A percentile compares a stretch with the other conserved stretches of the same genome.
Evolutionary conservation across 768 basidiomycete genomes (phyloP).

Genomic region (Trametes cubensis): DNA sequence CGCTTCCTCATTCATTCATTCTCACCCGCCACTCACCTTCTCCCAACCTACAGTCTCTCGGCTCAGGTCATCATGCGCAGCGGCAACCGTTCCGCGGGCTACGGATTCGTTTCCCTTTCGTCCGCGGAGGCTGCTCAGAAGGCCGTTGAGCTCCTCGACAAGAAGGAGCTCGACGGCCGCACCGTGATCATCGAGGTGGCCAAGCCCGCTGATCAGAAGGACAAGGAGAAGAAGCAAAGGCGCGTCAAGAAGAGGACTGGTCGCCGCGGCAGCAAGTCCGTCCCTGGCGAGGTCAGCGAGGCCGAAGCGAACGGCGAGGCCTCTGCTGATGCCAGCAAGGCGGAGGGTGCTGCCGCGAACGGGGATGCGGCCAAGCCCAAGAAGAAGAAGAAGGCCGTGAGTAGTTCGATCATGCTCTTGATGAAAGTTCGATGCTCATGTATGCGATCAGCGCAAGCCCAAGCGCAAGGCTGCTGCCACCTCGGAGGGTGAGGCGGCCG

Average conservation of each 20-base stretch:
- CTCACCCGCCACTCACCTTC: slow-evolving; percentile 19
- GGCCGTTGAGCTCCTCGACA: slow-evolving; percentile 85
- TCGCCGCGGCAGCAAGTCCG: slow-evolving; percentile 84
- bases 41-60: slow-evolving; percentile 56
- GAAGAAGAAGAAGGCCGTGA: slow-evolving; percentile 81
- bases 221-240: slow-evolving; percentile 78
- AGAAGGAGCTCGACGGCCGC: slow-evolving; percentile 88
- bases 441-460: slow-evolving; percentile 48
- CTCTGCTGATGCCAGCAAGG: slow-evolving; percentile 47
- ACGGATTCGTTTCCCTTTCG: slow-evolving; percentile 88
- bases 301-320: slow-evolving; percentile 83
- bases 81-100: slow-evolving; percentile 83
- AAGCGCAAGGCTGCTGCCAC: slow-evolving; percentile 43
- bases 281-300: slow-evolving; percentile 87
- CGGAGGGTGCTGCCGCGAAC: slow-evolving; percentile 55
- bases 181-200: slow-evolving; percentile 90
- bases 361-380: slow-evolving; percentile 66
- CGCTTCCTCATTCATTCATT: slow-evolving; percentile 10
- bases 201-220: slow-evolving; percentile 88
- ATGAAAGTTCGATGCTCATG: slow-evolving; percentile 21
- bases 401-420: slow-evolving; percentile 32
- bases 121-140: slow-evolving; percentile 81
- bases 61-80: slow-evolving; percentile 82
- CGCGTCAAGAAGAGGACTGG: slow-evolving; percentile 76
- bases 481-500: slow-evolving; percentile 38